Conservation (phyloP, 2,329 filamentous ascomycete species). For the Exophiala sp. region DNA sequence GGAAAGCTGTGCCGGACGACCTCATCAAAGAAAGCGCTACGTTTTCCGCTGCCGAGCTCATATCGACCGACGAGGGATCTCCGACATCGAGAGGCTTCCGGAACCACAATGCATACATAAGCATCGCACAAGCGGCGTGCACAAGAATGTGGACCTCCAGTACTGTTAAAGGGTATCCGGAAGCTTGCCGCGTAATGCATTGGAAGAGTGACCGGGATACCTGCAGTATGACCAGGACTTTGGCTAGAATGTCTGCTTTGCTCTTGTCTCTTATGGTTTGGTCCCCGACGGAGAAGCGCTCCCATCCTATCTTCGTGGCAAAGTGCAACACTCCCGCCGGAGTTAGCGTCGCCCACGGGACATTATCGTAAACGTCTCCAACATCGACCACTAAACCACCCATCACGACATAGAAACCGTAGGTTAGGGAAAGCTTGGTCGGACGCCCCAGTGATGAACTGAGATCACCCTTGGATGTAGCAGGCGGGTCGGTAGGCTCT, state of each 20-base stretch:
- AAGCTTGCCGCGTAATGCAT: background rate
- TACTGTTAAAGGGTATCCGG: background rate
- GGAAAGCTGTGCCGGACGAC: background rate
- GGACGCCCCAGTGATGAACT: background rate
- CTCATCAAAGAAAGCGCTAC: background rate
- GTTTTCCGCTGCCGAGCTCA: no score
- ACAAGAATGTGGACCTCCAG: slow-evolving; percentile 3
- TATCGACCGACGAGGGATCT: background rate
- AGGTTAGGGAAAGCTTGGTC: background rate
- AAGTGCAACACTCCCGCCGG: background rate
- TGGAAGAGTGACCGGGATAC: background rate
- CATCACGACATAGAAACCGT: slow-evolving; percentile 6
- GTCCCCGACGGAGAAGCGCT: background rate
- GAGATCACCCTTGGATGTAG: no score
- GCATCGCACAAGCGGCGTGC: background rate
- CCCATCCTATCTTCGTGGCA: background rate
- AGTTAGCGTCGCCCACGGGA: background rate
- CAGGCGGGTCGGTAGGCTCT: no score
- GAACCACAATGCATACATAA: slow-evolving; percentile 5
- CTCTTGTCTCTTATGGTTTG: slow-evolving; percentile 1
- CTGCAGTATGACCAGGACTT: slow-evolving; percentile 2
- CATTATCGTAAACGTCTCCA: background rate
- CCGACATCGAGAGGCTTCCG: background rate
- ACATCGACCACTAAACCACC: slow-evolving; percentile 2
- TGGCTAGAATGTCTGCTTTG: slow-evolving; percentile 5